Evolutionary conservation across 768 basidiomycete species (phyloP).

Genomic region (Boletus sp.): DNA sequence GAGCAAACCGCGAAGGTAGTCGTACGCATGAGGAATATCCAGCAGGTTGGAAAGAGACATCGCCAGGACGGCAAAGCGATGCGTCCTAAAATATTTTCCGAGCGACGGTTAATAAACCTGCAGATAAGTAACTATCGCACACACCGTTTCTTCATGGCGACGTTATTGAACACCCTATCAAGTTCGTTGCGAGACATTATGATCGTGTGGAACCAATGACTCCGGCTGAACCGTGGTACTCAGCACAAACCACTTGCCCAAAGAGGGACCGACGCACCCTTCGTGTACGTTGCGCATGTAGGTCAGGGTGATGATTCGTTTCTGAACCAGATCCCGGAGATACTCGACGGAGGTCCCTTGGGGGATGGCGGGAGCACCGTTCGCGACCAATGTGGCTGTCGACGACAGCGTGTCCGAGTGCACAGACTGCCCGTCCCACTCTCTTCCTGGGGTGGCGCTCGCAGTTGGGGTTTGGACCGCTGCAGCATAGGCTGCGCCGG

Average conservation of each 20-base stretch:
- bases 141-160: slow-evolving; percentile 76
- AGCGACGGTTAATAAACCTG: background rate
- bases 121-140: slow-evolving; percentile 14
- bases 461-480: slow-evolving; percentile 37
- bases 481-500: slow-evolving; percentile 38
- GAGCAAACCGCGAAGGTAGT: slow-evolving; percentile 72
- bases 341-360: slow-evolving; percentile 77
- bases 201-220: slow-evolving; percentile 88
- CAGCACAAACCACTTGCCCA: background rate
- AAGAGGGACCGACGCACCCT: slow-evolving; percentile 52
- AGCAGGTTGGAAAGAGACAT: slow-evolving; percentile 82
- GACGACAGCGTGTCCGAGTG: slow-evolving; percentile 43
- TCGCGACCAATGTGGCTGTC: slow-evolving; percentile 39
- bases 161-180: slow-evolving; percentile 69
- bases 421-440: slow-evolving; percentile 72
- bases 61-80: slow-evolving; percentile 79
- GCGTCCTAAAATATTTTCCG: slow-evolving; percentile 49
- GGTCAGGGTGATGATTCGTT: slow-evolving; percentile 79
- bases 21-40: slow-evolving; percentile 76
- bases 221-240: slow-evolving; percentile 45
- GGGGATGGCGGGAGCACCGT: slow-evolving; percentile 28
- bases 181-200: slow-evolving; percentile 72
- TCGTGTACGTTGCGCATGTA: slow-evolving; percentile 84
- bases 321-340: slow-evolving; percentile 75
- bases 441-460: slow-evolving; percentile 43